phyloP scores from a whole-genome alignment of 2,329 filamentous ascomycete genomes.

The Penicillium corylophilum region DNA sequence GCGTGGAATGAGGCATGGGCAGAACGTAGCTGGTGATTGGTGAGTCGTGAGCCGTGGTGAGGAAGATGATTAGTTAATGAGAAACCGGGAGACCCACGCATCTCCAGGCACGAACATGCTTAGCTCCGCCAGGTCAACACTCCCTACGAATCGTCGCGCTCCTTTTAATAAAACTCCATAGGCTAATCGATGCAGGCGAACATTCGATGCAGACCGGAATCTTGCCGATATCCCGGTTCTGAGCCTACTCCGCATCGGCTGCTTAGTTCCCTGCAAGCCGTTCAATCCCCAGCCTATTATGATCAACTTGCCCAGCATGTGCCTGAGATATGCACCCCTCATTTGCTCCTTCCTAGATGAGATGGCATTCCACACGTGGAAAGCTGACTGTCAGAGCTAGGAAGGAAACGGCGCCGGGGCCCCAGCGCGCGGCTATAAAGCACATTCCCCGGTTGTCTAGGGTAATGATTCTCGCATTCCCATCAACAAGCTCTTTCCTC shows the following conservation, averaged over 20 bases:
- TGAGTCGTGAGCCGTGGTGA: not conserved
- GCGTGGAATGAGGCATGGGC: not conserved
- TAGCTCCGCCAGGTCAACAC: not conserved
- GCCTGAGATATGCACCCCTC: not conserved
- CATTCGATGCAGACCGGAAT: not conserved
- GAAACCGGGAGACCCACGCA: not conserved
- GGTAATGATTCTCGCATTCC: conserved; percentile 14
- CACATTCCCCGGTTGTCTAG: not conserved
- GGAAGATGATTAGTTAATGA: not conserved
- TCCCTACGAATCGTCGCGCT: not conserved
- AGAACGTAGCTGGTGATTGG: not conserved
- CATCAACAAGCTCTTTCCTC: not conserved
- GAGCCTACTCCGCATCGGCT: not conserved
- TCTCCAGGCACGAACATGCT: not conserved
- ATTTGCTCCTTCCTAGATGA: not conserved
- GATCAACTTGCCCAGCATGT: conserved; percentile 3
- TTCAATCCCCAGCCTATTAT: not conserved
- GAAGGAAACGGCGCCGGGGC: not conserved
- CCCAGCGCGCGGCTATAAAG: conserved; percentile 11
- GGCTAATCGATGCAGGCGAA: not conserved
- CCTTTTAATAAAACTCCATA: not conserved
- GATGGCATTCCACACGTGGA: not conserved
- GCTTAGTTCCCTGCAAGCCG: not conserved
- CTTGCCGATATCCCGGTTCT: not conserved
- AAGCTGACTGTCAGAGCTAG: not conserved